Evolutionary conservation across 768 basidiomycete genomes (phyloP).

Genomic region (Pleurotus tuoliensis): DNA sequence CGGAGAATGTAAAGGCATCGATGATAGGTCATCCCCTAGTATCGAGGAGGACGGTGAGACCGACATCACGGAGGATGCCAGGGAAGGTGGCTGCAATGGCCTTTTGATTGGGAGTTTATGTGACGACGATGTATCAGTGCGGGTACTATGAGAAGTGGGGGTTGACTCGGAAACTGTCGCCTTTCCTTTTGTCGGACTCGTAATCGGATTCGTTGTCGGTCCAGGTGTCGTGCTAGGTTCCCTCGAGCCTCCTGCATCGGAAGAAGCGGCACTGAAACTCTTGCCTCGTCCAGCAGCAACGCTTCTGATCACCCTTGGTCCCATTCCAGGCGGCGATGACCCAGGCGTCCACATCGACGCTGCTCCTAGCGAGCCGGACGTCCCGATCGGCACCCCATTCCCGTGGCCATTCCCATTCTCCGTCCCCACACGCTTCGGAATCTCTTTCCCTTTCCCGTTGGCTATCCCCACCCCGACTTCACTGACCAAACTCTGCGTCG

Average conservation of each 20-base stretch:
- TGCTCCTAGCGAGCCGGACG: neutral
- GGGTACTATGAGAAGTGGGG: neutral
- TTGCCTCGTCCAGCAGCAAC: constrained; percentile 45
- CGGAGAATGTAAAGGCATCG: neutral
- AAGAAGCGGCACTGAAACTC: constrained; percentile 25
- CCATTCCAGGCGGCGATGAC: constrained; percentile 18
- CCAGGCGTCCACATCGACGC: constrained; percentile 7
- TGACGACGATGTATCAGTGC: neutral
- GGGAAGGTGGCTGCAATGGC: neutral
- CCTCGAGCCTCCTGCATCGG: neutral
- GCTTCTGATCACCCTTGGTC: constrained; percentile 52
- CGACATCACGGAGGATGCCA: neutral
- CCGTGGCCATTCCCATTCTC: constrained; percentile 9
- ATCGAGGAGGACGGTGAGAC: neutral
- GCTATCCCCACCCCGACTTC: constrained; percentile 12
- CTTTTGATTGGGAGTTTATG: neutral
- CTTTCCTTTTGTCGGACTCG: neutral
- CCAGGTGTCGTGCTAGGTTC: neutral
- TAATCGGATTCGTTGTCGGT: neutral
- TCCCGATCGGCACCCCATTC: constrained; percentile 7
- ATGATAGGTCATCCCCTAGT: neutral
- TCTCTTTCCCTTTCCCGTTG: constrained; percentile 9
- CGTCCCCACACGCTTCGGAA: neutral
- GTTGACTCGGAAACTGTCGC: neutral
- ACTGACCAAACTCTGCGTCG: constrained; percentile 43